phyloP scores from a whole-genome alignment of 1,284 basidiomycete genomes.

The Fomitiporia mediterranea region DNA sequence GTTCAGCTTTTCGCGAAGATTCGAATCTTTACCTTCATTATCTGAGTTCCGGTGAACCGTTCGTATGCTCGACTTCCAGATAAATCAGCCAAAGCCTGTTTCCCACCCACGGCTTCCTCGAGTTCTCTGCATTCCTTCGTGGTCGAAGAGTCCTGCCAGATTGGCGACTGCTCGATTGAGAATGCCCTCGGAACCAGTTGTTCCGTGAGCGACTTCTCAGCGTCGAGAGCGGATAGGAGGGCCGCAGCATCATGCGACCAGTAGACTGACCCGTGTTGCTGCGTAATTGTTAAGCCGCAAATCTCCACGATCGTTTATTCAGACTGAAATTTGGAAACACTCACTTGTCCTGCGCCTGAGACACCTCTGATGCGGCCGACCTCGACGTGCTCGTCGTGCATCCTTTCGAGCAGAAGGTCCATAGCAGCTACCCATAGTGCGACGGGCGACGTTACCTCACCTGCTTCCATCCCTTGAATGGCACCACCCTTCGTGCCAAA shows the following conservation, averaged over 20 bases:
- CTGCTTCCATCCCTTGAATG: slow-evolving; percentile 56
- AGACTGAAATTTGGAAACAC: slow-evolving; percentile 15
- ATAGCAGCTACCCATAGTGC: slow-evolving; percentile 82
- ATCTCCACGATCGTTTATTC: neutral
- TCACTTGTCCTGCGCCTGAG: slow-evolving; percentile 73
- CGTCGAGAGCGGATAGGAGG: slow-evolving; percentile 52
- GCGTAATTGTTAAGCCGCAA: slow-evolving; percentile 8
- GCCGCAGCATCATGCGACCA: slow-evolving; percentile 62
- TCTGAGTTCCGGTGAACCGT: slow-evolving; percentile 85
- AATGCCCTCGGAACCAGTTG: slow-evolving; percentile 65
- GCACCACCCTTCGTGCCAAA: slow-evolving; percentile 75
- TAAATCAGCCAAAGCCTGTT: slow-evolving; percentile 64
- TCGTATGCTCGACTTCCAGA: slow-evolving; percentile 86
- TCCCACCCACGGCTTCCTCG: slow-evolving; percentile 64
- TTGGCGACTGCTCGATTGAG: slow-evolving; percentile 68
- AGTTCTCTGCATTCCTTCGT: slow-evolving; percentile 67
- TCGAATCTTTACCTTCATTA: slow-evolving; percentile 55
- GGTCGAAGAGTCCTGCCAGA: slow-evolving; percentile 93
- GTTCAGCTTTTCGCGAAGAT: neutral
- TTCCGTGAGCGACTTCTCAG: slow-evolving; percentile 44
- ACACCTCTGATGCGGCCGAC: slow-evolving; percentile 57
- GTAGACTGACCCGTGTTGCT: slow-evolving; percentile 93
- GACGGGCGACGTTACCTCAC: slow-evolving; percentile 78
- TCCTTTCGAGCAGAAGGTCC: slow-evolving; percentile 70
- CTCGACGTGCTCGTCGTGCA: slow-evolving; percentile 58